Conservation (phyloP, 495 filamentous ascomycete genomes). For the Penicillium bialowiezense region DNA sequence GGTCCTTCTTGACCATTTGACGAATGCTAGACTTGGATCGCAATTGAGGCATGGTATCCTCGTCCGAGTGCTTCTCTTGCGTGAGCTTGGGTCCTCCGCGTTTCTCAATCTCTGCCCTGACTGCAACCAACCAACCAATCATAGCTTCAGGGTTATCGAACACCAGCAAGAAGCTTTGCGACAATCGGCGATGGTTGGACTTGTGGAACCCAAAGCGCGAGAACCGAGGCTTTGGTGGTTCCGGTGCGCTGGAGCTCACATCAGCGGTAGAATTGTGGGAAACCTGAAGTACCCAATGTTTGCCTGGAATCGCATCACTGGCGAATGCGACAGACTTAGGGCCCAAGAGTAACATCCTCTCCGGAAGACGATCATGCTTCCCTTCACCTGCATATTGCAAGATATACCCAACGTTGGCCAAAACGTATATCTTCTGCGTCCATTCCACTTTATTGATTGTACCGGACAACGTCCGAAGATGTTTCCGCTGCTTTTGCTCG, state of each 20-base stretch:
- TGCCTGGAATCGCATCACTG: slow-evolving; percentile 87
- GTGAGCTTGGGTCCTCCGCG: slow-evolving; percentile 66
- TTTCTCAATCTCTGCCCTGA: slow-evolving; percentile 66
- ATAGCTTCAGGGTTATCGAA: slow-evolving; percentile 79
- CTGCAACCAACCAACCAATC: slow-evolving; percentile 70
- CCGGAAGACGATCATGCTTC: slow-evolving; percentile 74
- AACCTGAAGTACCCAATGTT: slow-evolving; percentile 89
- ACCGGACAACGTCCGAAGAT: slow-evolving; percentile 53
- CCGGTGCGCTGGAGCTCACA: slow-evolving; percentile 40
- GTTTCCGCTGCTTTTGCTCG: slow-evolving; percentile 43
- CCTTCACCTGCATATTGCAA: slow-evolving; percentile 87
- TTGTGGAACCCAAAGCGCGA: slow-evolving; percentile 67
- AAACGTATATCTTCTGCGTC: slow-evolving; percentile 78
- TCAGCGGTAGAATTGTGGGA: slow-evolving; percentile 71
- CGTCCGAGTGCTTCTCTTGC: slow-evolving; percentile 46
- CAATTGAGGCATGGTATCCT: slow-evolving; percentile 38
- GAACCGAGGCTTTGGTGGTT: slow-evolving; percentile 60
- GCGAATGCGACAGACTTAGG: slow-evolving; percentile 90
- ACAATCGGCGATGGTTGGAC: slow-evolving; percentile 57
- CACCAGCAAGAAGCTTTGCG: slow-evolving; percentile 73
- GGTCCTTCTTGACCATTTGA: slow-evolving; percentile 46
- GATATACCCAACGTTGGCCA: slow-evolving; percentile 78
- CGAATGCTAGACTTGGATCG: slow-evolving; percentile 35
- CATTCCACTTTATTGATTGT: slow-evolving; percentile 67
- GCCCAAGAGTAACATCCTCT: slow-evolving; percentile 80